Conservation (phyloP, 2,329 filamentous ascomycete species). For the Fusarium heterosporum region DNA sequence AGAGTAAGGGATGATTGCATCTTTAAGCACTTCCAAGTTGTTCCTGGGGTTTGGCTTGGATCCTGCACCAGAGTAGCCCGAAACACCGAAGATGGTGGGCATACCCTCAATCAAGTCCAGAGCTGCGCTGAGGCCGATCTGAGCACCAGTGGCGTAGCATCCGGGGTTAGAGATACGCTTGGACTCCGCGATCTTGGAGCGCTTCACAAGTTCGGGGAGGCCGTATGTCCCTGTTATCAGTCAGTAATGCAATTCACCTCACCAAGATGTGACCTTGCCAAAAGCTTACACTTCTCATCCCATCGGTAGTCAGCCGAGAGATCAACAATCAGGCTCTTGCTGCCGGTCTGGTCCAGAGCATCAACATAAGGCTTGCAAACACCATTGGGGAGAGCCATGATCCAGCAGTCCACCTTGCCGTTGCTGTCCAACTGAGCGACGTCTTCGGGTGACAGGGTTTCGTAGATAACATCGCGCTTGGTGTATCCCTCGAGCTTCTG, state of each 20-base stretch:
- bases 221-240: conserved; percentile 74
- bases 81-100: conserved; percentile 89
- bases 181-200: conserved; percentile 79
- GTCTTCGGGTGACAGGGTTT: conserved; percentile 89
- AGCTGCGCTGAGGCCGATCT: conserved; percentile 87
- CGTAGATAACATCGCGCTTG: conserved; percentile 92
- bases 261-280: no score
- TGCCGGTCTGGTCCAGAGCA: conserved; percentile 73
- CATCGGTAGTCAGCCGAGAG: conserved; percentile 95
- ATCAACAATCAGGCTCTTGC: conserved; percentile 86
- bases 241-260: not conserved
- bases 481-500: conserved; percentile 89
- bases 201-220: conserved; percentile 81
- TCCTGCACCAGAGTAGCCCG: conserved; percentile 93
- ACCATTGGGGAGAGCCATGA: conserved; percentile 96
- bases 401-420: conserved; percentile 92
- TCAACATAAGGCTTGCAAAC: conserved; percentile 96
- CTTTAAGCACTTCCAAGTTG: conserved; percentile 81
- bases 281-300: conserved; percentile 10
- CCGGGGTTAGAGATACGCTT: conserved; percentile 92
- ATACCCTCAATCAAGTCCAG: conserved; percentile 80
- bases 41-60: conserved; percentile 91
- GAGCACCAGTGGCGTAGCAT: conserved; percentile 93
- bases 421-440: conserved; percentile 83
- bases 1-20: conserved; percentile 84